Evolutionary conservation across 2,329 filamentous ascomycete species (phyloP).

Genomic region (Alternaria incomplexa): DNA sequence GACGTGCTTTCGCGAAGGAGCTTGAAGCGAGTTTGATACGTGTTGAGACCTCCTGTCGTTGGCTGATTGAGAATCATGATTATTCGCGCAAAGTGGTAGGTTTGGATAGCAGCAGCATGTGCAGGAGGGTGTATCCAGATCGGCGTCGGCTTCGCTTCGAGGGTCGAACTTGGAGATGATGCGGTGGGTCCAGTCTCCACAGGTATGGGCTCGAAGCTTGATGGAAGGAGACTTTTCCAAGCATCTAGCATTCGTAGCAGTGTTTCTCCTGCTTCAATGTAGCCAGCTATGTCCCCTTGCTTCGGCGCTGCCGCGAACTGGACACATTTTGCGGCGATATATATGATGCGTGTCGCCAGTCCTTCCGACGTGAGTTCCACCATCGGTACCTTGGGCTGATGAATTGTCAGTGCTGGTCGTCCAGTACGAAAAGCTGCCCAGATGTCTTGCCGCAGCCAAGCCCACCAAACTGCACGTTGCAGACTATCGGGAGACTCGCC

Average conservation of each 20-base stretch:
- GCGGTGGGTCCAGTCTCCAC: constrained; percentile 6
- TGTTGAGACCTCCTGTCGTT: constrained; percentile 56
- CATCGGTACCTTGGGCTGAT: constrained; percentile 59
- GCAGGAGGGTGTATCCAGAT: constrained; percentile 40
- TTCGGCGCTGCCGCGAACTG: constrained; percentile 63
- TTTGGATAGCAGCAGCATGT: constrained; percentile 56
- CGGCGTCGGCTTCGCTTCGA: constrained; percentile 12
- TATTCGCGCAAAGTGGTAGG: constrained; percentile 60
- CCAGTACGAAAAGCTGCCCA: constrained; percentile 68
- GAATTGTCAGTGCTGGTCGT: constrained; percentile 63
- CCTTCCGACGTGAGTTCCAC: constrained; percentile 58
- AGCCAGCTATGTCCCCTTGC: constrained; percentile 43
- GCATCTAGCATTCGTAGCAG: constrained; percentile 58
- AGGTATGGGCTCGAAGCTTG: constrained; percentile 54
- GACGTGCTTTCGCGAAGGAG: constrained; percentile 55
- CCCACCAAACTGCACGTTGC: constrained; percentile 68
- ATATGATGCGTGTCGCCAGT: constrained; percentile 60
- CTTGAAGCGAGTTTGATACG: constrained; percentile 54
- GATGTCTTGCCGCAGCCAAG: constrained; percentile 68
- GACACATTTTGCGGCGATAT: constrained; percentile 62
- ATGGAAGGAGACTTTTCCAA: constrained; percentile 54
- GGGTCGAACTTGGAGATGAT: constrained; percentile 11
- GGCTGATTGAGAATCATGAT: constrained; percentile 61
- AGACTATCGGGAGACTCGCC: constrained; percentile 62
- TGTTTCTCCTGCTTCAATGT: constrained; percentile 54